Conservation (phyloP, 352 stramenopile species). For the Globisporangium acanthophoron region DNA sequence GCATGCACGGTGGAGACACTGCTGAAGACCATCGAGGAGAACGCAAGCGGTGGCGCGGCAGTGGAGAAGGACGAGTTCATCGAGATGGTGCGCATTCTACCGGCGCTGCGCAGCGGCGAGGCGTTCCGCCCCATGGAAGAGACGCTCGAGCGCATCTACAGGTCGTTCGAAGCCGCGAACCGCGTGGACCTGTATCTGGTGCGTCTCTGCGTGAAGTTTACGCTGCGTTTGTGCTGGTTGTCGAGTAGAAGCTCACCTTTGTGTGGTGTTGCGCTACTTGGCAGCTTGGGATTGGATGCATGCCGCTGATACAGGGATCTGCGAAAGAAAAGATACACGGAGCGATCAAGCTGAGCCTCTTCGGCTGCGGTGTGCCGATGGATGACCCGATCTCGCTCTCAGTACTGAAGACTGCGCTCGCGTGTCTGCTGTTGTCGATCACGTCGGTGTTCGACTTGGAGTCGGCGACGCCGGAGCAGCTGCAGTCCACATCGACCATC, state of each 20-base stretch:
- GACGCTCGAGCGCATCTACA: conserved; percentile 57
- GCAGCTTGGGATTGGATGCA: conserved; percentile 47
- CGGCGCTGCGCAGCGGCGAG: conserved; percentile 44
- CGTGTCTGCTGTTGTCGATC: conserved; percentile 47
- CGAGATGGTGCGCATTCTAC: conserved; percentile 47
- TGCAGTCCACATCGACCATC: conserved; percentile 53
- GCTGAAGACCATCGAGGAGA: conserved; percentile 27
- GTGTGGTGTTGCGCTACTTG: not conserved
- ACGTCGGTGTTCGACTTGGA: conserved; percentile 62
- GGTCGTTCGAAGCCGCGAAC: conserved; percentile 54
- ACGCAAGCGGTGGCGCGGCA: conserved; percentile 9
- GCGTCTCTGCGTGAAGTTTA: not conserved
- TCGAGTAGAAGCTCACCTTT: not conserved
- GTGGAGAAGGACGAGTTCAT: conserved; percentile 58
- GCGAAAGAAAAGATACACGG: conserved; percentile 50
- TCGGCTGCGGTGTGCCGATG: conserved; percentile 25
- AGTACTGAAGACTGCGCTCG: conserved; percentile 32
- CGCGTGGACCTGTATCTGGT: conserved; percentile 57
- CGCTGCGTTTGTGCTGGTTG: not conserved
- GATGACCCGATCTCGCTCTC: conserved; percentile 32
- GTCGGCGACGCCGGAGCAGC: conserved; percentile 36
- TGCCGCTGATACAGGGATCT: conserved; percentile 48
- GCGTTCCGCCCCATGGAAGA: conserved; percentile 64
- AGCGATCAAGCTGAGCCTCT: conserved; percentile 51
- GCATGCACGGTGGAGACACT: conserved; percentile 38